Evolutionary conservation across 345 rosid species (phyloP), one percentile per base, ranked within the genome.

Genomic region (Sisymbrium irio): DNA sequence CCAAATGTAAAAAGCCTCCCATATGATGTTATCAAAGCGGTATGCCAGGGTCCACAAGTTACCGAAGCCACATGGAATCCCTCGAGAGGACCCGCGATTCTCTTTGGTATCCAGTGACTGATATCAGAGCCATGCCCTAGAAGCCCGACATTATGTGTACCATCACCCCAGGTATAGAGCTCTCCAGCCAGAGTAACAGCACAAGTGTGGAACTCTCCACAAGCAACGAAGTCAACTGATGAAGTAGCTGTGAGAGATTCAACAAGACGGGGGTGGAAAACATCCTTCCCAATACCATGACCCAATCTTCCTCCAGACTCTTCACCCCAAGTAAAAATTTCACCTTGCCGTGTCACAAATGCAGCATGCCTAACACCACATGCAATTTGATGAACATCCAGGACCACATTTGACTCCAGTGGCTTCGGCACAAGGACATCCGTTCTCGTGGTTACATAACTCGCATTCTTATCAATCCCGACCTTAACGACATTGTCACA

Each of bases 101-200:
- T 88, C 84, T 95, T 92, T 41, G 97, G 99, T 76, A 95, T 89
- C 99, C 99, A 95, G 77, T 92, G 97, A 75, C 97, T 89, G 62
- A 88, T 87, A 81, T 90, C 87, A 64, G 88, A 84, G 59, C 96
- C 97, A 79, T 91, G 90, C 44, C 99, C 99, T 76, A 95, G 88
- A 82, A 95, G 92, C 28, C 99, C 99, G n/a, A 87, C 92, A 79
- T 89, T 88, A 79, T 89, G 91, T 1, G 92, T 87, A 40, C 97
- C 99, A 49, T 95, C 97, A 66, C 99, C 99, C 97, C 97, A 95
- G 0, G 97, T 90, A 73, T 86, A 95, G 49, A 95, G 80, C 74
- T 95, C 99, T 72, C 99, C 99, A 15, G 96, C 75, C 73, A 82
- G 82, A 62, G 97, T 88, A 79, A 95, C 88, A 71, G 97, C 97